Evolutionary conservation across 441 rosid genomes (phyloP).

Genomic region (Erodium trifolium): DNA sequence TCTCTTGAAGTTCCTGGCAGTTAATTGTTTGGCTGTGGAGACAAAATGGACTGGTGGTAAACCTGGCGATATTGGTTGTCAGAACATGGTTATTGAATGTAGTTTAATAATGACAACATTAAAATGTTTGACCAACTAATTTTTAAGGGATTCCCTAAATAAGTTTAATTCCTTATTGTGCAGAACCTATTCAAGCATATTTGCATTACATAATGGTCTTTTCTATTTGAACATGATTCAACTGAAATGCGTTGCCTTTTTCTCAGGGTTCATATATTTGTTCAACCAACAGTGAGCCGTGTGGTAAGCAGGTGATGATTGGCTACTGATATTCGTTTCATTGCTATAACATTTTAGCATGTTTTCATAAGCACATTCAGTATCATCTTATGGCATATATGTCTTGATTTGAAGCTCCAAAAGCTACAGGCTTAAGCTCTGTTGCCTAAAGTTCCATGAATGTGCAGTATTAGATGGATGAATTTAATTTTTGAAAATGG

Average conservation of each 20-base stretch:
- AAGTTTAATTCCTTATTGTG: background rate
- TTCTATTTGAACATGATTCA: background rate
- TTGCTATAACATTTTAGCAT: constrained; percentile 12
- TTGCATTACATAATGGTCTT: constrained; percentile 4
- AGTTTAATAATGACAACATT: background rate
- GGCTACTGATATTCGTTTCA: background rate
- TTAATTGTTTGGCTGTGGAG: background rate
- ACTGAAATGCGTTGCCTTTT: constrained; percentile 17
- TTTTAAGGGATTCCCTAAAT: background rate
- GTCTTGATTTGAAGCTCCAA: no score
- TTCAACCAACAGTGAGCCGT: constrained; percentile 83
- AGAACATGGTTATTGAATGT: background rate
- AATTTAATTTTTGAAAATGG: background rate
- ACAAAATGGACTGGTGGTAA: background rate
- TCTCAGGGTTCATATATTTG: constrained; percentile 85
- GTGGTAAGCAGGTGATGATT: constrained; percentile 78
- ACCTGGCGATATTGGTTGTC: background rate
- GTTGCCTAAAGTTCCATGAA: background rate
- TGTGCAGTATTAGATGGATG: background rate
- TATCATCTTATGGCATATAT: constrained; percentile 1
- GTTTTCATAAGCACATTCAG: constrained; percentile 4
- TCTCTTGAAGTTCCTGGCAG: background rate
- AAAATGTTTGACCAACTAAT: background rate
- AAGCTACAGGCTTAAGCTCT: background rate
- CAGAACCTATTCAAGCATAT: background rate